These are phyloP conservation scores for Salix udensis DNA, from an alignment of 345 rosid genomes.

Conservation along the genomic window DNA sequence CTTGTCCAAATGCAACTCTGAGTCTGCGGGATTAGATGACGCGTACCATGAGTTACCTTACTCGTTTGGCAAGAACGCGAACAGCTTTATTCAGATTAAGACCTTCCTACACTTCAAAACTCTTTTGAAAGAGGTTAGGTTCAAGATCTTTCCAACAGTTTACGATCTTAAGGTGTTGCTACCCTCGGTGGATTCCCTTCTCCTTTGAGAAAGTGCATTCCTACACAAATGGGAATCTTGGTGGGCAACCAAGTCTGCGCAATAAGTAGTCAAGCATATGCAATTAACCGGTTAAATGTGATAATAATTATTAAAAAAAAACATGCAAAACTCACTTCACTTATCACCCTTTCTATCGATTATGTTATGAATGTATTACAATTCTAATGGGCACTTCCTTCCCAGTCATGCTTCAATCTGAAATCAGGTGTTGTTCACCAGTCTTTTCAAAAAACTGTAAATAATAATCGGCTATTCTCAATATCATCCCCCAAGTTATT, in stretches of 20 bases:
- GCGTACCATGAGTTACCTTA: too few species aligned
- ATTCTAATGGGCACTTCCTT: neutral
- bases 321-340: neutral
- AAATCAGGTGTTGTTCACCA: neutral
- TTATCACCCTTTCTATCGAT: neutral
- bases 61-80: too few species aligned
- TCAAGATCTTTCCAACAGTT: too few species aligned
- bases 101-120: neutral
- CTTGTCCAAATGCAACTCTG: neutral
- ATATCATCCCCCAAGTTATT: neutral
- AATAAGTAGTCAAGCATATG: neutral
- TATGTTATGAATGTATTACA: neutral
- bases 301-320: too few species aligned
- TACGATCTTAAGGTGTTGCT: neutral
- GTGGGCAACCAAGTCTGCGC: neutral
- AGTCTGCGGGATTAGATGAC: neutral
- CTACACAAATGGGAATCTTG: neutral
- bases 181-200: neutral
- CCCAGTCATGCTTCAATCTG: neutral
- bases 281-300: too few species aligned
- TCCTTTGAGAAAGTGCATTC: neutral
- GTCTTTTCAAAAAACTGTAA: neutral
- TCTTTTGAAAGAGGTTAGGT: too few species aligned
- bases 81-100: too few species aligned
- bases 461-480: slow-evolving; percentile 1